Evolutionary conservation across 805 yeast genomes (phyloP).

Genomic region (Candida xyloterini): DNA sequence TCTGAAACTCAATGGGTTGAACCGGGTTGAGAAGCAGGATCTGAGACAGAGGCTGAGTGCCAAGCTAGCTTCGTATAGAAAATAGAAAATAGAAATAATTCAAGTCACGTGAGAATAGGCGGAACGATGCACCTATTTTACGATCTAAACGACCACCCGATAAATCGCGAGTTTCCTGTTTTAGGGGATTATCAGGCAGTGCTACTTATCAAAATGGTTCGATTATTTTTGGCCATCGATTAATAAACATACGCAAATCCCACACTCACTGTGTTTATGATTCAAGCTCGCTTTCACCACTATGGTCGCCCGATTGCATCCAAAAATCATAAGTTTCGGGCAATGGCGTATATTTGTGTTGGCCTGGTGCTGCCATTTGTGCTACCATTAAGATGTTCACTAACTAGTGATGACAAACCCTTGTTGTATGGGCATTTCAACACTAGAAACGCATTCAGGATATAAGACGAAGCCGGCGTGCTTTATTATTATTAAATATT

Average conservation of each 20-base stretch:
- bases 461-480: conserved; percentile 13
- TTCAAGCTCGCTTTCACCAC: background rate
- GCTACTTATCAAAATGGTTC: conserved; percentile 5
- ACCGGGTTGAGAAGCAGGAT: conserved; percentile 12
- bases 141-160: conserved; percentile 2
- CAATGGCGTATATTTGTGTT: conserved; percentile 31
- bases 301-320: conserved; percentile 12
- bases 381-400: conserved; percentile 31
- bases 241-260: conserved; percentile 8
- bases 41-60: conserved; percentile 13
- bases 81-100: background rate
- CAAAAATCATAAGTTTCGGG: conserved; percentile 22
- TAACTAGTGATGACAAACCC: conserved; percentile 16
- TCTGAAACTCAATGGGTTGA: conserved; percentile 13
- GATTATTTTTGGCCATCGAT: conserved; percentile 7
- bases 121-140: background rate
- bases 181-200: conserved; percentile 5
- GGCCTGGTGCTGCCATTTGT: conserved; percentile 36
- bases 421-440: conserved; percentile 29
- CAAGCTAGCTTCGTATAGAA: conserved; percentile 11
- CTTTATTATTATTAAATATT: conserved; percentile 1
- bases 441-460: conserved; percentile 32
- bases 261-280: background rate
- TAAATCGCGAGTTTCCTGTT: background rate
- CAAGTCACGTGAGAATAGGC: conserved; percentile 4